Base-by-base conservation (phyloP, 2,329 filamentous ascomycete species). In the Exophiala xenobiotica region DNA sequence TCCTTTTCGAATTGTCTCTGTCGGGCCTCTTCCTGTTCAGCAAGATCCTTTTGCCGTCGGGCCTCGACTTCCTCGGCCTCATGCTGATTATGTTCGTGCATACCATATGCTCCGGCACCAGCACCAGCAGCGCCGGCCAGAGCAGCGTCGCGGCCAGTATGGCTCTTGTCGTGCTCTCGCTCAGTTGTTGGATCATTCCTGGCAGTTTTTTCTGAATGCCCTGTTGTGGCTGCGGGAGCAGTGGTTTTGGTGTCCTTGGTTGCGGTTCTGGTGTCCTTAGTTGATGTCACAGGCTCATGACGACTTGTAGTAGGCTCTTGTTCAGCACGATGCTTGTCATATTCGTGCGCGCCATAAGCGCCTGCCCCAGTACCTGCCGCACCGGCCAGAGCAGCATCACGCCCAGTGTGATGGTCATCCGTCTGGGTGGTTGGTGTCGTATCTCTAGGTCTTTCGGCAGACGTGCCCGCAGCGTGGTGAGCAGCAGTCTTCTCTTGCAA, bases 1-100 rank as follows among this genome's bases (percentile, higher is more conserved):
- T 59, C 56, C 19, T 51, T 54, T 23, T 53, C 56, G 23, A 42
- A 56, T 22, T 59, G 53, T 31, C 46, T 56, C 26, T 53, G 56
- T 8, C 55, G 57, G 23, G 53, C 55, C 9, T 43, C 55, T 35
- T 56, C 50, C 29, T 59, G 56, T 29, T 56, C 50, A 29, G 43
- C 56, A 6, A 60, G 40, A 23, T 58, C 51, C 27, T 60, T 53
- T 39, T 58, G 55, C 31, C 55, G 46, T 12, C 42, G 46, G 42
- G 46, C 45, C 9, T 50, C 45, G 20, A 11, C 31, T 23, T 33
- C 6, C 12, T 24, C 43, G 16, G 16, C 31, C 20, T 23, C 14
- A 14, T 35, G 43, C n/a, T 46, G 40, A 24, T 35, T 49, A 35
- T 56, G 42, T 19, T 52, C 53, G 26, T 53, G 53, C 6, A 18